A percentile compares a stretch with the other conserved stretches of the same genome.
Conservation (phyloP, 192 early-diverging fungal species). For the Gaertneriomyces semiglobifer region DNA sequence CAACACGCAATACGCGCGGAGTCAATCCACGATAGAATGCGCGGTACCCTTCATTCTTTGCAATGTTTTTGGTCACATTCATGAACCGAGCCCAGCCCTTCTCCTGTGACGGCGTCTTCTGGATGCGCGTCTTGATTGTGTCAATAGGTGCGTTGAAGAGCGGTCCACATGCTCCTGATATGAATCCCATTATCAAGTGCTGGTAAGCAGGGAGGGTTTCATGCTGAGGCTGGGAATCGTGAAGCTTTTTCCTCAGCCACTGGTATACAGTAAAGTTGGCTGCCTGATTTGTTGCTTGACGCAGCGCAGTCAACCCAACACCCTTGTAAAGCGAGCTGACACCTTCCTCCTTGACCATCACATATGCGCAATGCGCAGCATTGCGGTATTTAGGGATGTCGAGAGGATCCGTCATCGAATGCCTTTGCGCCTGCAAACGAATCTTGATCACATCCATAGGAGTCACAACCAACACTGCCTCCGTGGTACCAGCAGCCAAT, state of each 20-base stretch:
- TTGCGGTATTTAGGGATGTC: conserved; percentile 97
- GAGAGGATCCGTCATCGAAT: conserved; percentile 93
- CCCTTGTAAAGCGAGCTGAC: conserved; percentile 86
- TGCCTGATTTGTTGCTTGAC: conserved; percentile 97
- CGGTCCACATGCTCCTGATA: conserved; percentile 77
- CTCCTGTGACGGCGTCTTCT: conserved; percentile 70
- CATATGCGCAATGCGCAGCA: conserved; percentile 84
- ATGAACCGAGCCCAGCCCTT: conserved; percentile 78
- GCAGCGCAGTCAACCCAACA: conserved; percentile 85
- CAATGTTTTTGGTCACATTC: conserved; percentile 70
- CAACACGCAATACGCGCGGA: conserved; percentile 89
- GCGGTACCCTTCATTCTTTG: conserved; percentile 81
- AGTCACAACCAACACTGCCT: conserved; percentile 91
- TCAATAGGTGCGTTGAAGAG: conserved; percentile 96
- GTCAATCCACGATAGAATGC: conserved; percentile 96
- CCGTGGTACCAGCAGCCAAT: conserved; percentile 86
- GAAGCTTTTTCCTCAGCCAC: conserved; percentile 77
- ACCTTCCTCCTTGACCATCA: conserved; percentile 92
- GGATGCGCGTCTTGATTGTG: conserved; percentile 98
- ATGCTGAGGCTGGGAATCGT: conserved; percentile 57
- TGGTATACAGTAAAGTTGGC: conserved; percentile 98
- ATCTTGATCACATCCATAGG: conserved; percentile 99
- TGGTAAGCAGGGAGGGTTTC: conserved; percentile 83
- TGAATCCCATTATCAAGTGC: conserved; percentile 80
- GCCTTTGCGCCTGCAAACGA: conserved; percentile 91